Base-by-base conservation (phyloP, 164 flowering plant species). In the Sextonia rubra region DNA sequence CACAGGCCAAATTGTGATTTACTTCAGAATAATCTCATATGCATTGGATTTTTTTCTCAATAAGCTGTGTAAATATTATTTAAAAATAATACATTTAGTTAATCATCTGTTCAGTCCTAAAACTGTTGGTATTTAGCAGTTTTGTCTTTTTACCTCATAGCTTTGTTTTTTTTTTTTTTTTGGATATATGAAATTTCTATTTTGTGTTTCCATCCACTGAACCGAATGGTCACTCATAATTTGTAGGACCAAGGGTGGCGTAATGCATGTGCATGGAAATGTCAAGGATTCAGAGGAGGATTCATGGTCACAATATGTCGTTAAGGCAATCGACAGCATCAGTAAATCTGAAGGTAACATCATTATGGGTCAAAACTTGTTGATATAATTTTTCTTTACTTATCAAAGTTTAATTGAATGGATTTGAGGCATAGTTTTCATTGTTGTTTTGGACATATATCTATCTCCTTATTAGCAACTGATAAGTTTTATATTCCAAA, bases 241-340 rank as follows among this genome's bases (percentile, higher is more conserved):
- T 17, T 81, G 78, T 86, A 93, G 99, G 85, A 70, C 26, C 47
- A 85, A 88, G 75, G 99, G 99, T 74, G 98, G 99, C 47, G 70
- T 84, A 23, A 71, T 95, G 71, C 98, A 93, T 80, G 82, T 95
- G 63, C 99, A 93, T 79, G 93, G 84, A 18, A 95, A 90, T 79
- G 97, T 86, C 69, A 93, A 90, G 81, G 99, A 95, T 73, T 77
- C 90, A 1, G 97, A 91, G 62, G 97, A 91, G 80, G 74, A 18
- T 47, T 55, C n/a, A 0, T 95, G 99, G 99, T 72, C 85, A 26
- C 80, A 84, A 24, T 82, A 85, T 76, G 88, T 90, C 17, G 69
- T 75, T 4, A 79, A 80, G 55, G 82, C 91, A 25, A 85, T 95
- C 47, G n/a, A 18, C 32, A 88, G 84, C 55, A 84, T 93, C 72